Evolutionary conservation across 2,329 filamentous ascomycete genomes (phyloP), one percentile per base, ranked within the genome.

Genomic region (Exutisphaerella laricina): DNA sequence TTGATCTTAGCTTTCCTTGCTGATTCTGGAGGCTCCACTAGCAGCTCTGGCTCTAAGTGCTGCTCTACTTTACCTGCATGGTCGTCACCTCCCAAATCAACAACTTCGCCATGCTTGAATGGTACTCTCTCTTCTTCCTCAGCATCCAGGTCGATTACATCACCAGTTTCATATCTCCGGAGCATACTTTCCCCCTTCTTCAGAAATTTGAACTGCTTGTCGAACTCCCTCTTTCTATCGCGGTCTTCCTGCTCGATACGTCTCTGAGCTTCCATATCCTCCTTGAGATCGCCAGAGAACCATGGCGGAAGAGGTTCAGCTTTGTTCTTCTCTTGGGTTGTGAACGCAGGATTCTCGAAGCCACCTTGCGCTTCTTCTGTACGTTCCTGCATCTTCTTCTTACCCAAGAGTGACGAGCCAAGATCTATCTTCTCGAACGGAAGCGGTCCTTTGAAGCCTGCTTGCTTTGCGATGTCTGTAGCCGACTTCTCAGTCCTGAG

Each of bases 341-440:
- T 43, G 5, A 68, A 57, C 7, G 63, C 58, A 3, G 73, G 71
- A 50, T 70, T 77, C 42, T 83, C 75, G 55, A 88, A 87, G 0
- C 83, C 84, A 16, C 83, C 83, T 26, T 78, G 75, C 46, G 70
- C 63, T 4, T 77, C 74, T 39, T 75, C 70, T 44, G 76, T 67
- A 39, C 69, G 68, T 51, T 65, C 72, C 57, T 70, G 70, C 68
- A 68, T 73, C 54, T 70, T 77, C 63, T 70, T 75, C 62, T 67
- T 74, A 20, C 68, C 70, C 10, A 69, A 62, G 8, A 70, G 64
- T 25, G 78, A 82, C 39, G 78, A 81, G 32, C 84, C 80, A 1
- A 95, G 73, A 58, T 88, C 75, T 5, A 83, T 67, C 38, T 75
- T 90, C 55, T 95, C 88, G 58, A 98, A 98, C 0, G 92, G 92